A percentile compares a stretch with the other conserved stretches of the same genome.
Evolutionary conservation across 441 rosid genomes (phyloP).

Genomic region (Manihot esculenta): DNA sequence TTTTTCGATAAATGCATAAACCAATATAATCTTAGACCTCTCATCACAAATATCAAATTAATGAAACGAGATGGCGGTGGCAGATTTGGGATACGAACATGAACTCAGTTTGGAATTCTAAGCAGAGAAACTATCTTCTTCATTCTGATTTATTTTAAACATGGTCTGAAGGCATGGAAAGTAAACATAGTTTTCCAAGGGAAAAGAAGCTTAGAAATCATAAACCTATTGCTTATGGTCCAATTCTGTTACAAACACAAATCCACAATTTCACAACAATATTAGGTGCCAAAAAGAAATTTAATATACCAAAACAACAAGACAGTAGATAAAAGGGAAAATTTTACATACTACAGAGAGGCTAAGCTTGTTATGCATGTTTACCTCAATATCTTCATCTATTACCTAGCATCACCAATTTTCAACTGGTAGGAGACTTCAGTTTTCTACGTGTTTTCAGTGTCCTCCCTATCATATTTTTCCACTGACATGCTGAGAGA

Average conservation of each 20-base stretch:
- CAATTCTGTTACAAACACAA: background rate
- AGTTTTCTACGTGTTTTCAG: background rate
- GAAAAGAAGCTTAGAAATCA: background rate
- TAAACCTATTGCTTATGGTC: background rate
- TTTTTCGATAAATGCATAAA: too few relatives aligned
- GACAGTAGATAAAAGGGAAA: background rate
- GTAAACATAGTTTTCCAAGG: background rate
- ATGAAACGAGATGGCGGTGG: too few relatives aligned
- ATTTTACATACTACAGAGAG: background rate
- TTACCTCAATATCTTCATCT: too few relatives aligned
- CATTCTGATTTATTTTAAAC: too few relatives aligned
- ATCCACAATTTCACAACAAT: background rate
- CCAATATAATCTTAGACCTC: too few relatives aligned
- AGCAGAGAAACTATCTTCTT: too few relatives aligned
- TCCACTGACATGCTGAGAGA: conserved; percentile 19
- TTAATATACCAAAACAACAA: background rate
- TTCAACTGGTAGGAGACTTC: conserved; percentile 34
- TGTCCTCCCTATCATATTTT: conserved; percentile 21
- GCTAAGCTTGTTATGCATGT: too few relatives aligned
- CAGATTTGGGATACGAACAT: too few relatives aligned
- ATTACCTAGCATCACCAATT: conserved; percentile 23
- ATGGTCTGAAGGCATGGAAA: too few relatives aligned
- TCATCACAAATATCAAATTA: too few relatives aligned
- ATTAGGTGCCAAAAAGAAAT: background rate
- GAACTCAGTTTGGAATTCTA: too few relatives aligned